Evolutionary conservation across 768 basidiomycete genomes (phyloP).

Genomic region (Kwoniella sp.): DNA sequence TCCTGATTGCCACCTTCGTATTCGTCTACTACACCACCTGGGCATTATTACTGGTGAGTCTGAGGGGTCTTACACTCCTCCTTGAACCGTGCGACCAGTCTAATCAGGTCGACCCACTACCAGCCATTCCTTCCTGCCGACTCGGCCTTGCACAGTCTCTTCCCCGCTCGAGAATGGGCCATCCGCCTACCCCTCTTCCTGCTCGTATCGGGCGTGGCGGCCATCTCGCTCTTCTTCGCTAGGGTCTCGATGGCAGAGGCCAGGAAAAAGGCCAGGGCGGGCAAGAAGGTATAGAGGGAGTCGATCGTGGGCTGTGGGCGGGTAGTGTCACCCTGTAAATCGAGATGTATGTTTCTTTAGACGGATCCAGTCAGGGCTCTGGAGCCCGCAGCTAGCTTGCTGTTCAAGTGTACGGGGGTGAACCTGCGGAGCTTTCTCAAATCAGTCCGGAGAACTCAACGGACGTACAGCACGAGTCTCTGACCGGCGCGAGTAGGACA

Average conservation of each 20-base stretch:
- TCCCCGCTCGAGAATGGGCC: slow-evolving; percentile 90
- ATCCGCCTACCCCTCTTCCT: slow-evolving; percentile 78
- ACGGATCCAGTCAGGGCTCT: too few relatives aligned
- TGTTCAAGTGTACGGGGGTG: too few relatives aligned
- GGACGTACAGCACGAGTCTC: too few relatives aligned
- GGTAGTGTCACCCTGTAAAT: too few relatives aligned
- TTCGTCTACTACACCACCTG: slow-evolving; percentile 90
- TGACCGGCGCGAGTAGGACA: too few relatives aligned
- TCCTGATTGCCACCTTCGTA: slow-evolving; percentile 67
- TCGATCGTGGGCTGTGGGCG: too few relatives aligned
- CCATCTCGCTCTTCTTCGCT: slow-evolving; percentile 75
- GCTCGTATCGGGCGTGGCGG: slow-evolving; percentile 72
- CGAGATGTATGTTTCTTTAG: too few relatives aligned
- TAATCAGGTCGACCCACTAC: neutral
- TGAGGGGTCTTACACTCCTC: neutral
- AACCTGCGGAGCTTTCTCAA: too few relatives aligned
- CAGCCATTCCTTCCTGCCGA: slow-evolving; percentile 75
- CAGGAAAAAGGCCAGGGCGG: slow-evolving; percentile 62
- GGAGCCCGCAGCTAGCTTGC: too few relatives aligned
- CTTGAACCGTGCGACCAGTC: neutral
- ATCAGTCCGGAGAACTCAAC: too few relatives aligned
- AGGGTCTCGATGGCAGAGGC: slow-evolving; percentile 71
- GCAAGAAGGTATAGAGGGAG: slow-evolving; percentile 49
- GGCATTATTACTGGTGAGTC: slow-evolving; percentile 65
- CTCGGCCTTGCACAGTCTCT: slow-evolving; percentile 69